Percentiles rank a stretch among this genome's conserved stretches.
Evolutionary conservation across 169 alveolate species (phyloP).

Genomic region (Babesia bigemina): DNA sequence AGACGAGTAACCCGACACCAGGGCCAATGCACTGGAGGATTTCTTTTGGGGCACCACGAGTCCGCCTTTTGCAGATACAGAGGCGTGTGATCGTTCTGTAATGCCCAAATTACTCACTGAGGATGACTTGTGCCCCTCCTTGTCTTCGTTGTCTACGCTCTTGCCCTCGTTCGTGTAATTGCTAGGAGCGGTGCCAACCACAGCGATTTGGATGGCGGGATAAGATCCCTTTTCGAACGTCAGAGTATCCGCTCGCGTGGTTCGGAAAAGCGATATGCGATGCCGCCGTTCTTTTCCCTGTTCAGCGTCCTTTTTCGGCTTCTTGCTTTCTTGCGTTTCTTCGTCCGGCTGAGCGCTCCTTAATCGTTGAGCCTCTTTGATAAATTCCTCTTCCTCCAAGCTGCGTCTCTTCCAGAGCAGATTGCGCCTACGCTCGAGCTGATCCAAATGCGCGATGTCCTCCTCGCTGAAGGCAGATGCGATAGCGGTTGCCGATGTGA

Average conservation of each 20-base stretch:
- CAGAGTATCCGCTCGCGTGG: not conserved
- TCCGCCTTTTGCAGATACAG: not conserved
- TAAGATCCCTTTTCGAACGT: no score
- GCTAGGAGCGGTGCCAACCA: no score
- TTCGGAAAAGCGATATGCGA: not conserved
- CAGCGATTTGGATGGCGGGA: no score
- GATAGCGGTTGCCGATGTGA: constrained; percentile 37
- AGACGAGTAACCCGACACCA: constrained; percentile 51
- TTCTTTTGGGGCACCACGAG: not conserved
- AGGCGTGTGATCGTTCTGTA: not conserved
- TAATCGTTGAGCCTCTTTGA: constrained; percentile 14
- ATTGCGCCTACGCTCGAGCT: constrained; percentile 39
- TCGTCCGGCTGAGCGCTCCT: constrained; percentile 1
- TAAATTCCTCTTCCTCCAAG: constrained; percentile 29
- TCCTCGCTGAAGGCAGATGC: constrained; percentile 57
- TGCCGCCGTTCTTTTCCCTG: not conserved
- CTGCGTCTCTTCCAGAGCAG: constrained; percentile 43
- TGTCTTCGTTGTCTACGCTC: not conserved
- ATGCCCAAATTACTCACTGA: not conserved
- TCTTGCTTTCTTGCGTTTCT: not conserved
- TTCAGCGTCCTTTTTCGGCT: not conserved
- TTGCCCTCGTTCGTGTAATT: not conserved
- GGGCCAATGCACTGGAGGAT: not conserved
- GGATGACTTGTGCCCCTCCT: not conserved
- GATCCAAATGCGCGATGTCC: constrained; percentile 38